Conservation (phyloP, 495 filamentous ascomycete species). For the Penicillium herquei region DNA sequence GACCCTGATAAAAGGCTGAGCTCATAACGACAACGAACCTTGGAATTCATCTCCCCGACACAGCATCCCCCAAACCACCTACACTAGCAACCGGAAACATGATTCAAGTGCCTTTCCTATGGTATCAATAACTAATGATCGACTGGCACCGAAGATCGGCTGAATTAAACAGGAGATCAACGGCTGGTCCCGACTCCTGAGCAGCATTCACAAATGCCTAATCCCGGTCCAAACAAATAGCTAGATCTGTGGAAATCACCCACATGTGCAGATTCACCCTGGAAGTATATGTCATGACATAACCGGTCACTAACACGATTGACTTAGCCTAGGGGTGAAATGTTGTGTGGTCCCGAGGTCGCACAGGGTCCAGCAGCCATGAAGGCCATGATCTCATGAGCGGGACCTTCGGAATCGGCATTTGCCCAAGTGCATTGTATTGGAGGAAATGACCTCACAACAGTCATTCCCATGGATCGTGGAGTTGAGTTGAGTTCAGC, state of each 20-base stretch:
- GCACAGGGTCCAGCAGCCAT: background rate
- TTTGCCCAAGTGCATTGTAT: background rate
- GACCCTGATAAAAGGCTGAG: too few species aligned
- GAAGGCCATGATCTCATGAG: constrained; percentile 14
- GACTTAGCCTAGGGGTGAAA: background rate
- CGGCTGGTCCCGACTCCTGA: background rate
- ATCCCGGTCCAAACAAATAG: background rate
- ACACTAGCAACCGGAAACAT: too few species aligned
- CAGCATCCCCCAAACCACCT: too few species aligned
- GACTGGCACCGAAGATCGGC: too few species aligned
- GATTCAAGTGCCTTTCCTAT: too few species aligned
- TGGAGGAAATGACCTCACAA: constrained; percentile 15
- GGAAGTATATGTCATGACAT: constrained; percentile 9
- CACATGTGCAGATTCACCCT: background rate
- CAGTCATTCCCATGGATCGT: constrained; percentile 12
- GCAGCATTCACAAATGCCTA: too few species aligned
- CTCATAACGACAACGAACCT: too few species aligned
- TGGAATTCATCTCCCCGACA: too few species aligned
- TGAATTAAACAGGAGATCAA: background rate
- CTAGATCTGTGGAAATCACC: background rate
- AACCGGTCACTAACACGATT: background rate
- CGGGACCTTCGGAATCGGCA: constrained; percentile 12
- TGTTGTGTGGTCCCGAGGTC: background rate
- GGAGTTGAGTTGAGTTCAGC: constrained; percentile 2
- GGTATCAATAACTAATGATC: too few species aligned